Evolutionary conservation across 495 filamentous ascomycete genomes (phyloP).

Genomic region (Penicillium lividum): DNA sequence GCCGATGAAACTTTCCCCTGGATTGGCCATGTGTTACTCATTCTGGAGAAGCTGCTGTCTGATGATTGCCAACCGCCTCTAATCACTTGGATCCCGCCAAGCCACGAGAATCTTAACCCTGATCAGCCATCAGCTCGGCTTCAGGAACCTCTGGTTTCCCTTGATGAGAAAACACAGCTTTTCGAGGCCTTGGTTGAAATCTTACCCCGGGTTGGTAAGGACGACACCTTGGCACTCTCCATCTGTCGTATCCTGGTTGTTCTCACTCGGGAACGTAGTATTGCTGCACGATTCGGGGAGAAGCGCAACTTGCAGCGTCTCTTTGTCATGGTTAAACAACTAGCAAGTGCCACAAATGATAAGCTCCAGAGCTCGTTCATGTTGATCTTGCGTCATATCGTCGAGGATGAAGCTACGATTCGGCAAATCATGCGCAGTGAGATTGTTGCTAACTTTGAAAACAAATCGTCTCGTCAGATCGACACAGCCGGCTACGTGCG

Average conservation of each 20-base stretch:
- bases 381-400: slow-evolving; percentile 85
- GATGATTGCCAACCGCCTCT: slow-evolving; percentile 81
- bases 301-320: slow-evolving; percentile 86
- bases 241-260: slow-evolving; percentile 85
- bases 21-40: slow-evolving; percentile 86
- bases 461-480: slow-evolving; percentile 59
- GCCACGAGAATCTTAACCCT: slow-evolving; percentile 48
- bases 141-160: slow-evolving; percentile 63
- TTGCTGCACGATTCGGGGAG: slow-evolving; percentile 76
- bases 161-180: slow-evolving; percentile 65
- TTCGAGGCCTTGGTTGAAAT: slow-evolving; percentile 78
- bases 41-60: slow-evolving; percentile 84
- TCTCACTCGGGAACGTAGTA: slow-evolving; percentile 73
- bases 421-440: slow-evolving; percentile 92
- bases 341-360: slow-evolving; percentile 72
- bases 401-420: slow-evolving; percentile 89
- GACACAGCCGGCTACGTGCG: slow-evolving; percentile 75
- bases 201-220: slow-evolving; percentile 82
- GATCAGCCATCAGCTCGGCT: slow-evolving; percentile 55
- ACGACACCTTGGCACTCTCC: slow-evolving; percentile 80
- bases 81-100: slow-evolving; percentile 70
- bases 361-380: slow-evolving; percentile 80
- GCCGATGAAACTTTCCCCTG: slow-evolving; percentile 80
- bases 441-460: slow-evolving; percentile 72
- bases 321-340: slow-evolving; percentile 92